phyloP scores from a whole-genome alignment of 306 rosid species.

The Geum urbanum region DNA sequence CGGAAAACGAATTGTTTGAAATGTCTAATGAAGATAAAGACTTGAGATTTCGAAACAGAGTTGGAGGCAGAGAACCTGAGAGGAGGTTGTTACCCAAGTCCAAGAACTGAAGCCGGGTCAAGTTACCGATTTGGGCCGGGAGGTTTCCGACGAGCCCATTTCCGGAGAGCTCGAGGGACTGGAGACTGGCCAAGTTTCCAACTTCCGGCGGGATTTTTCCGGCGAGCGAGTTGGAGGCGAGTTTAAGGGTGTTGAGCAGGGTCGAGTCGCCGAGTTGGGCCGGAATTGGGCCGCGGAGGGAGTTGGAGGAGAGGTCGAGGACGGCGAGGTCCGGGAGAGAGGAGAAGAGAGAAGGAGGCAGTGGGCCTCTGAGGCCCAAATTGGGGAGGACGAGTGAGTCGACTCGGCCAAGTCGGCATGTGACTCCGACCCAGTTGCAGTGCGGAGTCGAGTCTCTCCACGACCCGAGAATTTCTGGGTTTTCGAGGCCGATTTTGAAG shows the following conservation, averaged over 20 bases:
- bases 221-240: constrained; percentile 50
- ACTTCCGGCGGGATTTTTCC: constrained; percentile 60
- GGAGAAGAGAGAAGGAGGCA: constrained; percentile 46
- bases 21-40: constrained; percentile 68
- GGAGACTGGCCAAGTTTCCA: constrained; percentile 36
- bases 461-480: constrained; percentile 39
- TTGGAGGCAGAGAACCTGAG: constrained; percentile 64
- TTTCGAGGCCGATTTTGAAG: constrained; percentile 53
- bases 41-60: constrained; percentile 47
- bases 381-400: constrained; percentile 53
- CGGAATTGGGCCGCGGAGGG: constrained; percentile 53
- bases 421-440: constrained; percentile 76
- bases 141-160: constrained; percentile 56
- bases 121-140: constrained; percentile 59
- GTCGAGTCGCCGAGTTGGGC: constrained; percentile 33
- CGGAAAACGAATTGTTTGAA: constrained; percentile 81
- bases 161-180: constrained; percentile 63
- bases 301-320: constrained; percentile 65
- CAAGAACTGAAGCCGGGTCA: constrained; percentile 51
- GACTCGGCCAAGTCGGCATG: constrained; percentile 70
- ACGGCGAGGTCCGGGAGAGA: constrained; percentile 44
- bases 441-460: constrained; percentile 54
- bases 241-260: constrained; percentile 45
- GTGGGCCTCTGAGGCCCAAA: constrained; percentile 40
- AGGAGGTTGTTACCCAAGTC: constrained; percentile 71